Percentiles rank a stretch among this genome's conserved stretches.
phyloP scores from a whole-genome alignment of 345 rosid species.

The Mercurialis annua region DNA sequence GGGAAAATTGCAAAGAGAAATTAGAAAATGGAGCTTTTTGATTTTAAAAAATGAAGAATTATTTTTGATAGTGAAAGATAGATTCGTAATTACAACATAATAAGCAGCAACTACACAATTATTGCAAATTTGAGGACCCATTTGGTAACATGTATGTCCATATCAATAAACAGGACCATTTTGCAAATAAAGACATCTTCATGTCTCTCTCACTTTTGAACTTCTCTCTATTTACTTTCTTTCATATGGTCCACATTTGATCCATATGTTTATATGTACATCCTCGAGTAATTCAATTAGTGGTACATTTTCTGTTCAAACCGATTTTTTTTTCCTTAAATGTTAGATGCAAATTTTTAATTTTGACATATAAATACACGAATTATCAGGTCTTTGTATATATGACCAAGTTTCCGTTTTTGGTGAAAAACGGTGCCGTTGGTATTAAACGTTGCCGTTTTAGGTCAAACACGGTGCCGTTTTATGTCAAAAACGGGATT shows the following conservation, averaged over 20 bases:
- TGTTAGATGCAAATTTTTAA: too few species aligned
- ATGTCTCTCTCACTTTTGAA: conserved; percentile 15
- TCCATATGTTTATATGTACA: background rate
- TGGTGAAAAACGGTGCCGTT: too few species aligned
- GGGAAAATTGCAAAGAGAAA: background rate
- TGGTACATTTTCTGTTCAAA: background rate
- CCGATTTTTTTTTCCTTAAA: too few species aligned
- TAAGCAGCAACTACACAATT: conserved; percentile 28
- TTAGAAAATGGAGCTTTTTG: conserved; percentile 10
- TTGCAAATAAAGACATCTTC: conserved; percentile 5
- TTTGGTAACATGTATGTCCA: background rate
- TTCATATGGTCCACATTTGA: background rate
- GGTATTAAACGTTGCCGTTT: too few species aligned
- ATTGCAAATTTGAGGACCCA: conserved; percentile 36
- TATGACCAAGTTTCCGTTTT: too few species aligned
- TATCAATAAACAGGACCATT: conserved; percentile 10
- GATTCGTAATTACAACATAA: conserved; percentile 22
- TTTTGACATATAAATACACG: too few species aligned
- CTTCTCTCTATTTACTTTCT: background rate
- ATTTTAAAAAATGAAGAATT: background rate
- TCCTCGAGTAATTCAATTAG: background rate
- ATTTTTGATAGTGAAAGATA: conserved; percentile 18
- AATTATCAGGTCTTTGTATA: too few species aligned
- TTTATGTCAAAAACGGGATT: too few species aligned
- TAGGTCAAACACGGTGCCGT: too few species aligned